Conservation (phyloP, 805 yeast species). For the Nakazawaea peltata region DNA sequence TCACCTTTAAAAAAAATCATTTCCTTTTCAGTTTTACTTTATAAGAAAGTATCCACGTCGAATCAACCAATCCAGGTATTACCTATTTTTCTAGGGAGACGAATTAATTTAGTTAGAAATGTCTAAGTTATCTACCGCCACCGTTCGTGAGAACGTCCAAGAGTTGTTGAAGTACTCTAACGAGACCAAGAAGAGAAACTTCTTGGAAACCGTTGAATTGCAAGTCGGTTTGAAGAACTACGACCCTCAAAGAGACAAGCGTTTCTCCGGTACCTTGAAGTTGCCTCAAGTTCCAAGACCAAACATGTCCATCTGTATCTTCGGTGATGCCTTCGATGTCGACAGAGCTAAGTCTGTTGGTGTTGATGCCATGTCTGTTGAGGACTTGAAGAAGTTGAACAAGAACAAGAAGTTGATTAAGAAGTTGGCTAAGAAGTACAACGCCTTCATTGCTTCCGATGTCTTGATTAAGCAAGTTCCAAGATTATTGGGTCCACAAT, state of each 20-base stretch:
- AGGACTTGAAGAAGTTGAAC: constrained; percentile 99
- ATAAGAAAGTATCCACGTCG: constrained; percentile 41
- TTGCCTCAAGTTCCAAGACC: constrained; percentile 99
- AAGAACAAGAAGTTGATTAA: constrained; percentile 99
- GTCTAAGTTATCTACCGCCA: constrained; percentile 87
- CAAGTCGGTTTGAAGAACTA: constrained; percentile 99
- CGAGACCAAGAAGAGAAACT: constrained; percentile 99
- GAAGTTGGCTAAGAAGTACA: constrained; percentile 99
- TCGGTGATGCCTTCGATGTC: constrained; percentile 99
- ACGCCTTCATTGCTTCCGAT: constrained; percentile 99
- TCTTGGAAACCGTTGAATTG: constrained; percentile 98
- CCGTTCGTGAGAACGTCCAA: constrained; percentile 95
- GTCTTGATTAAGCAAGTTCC: constrained; percentile 99
- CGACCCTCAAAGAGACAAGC: constrained; percentile 99
- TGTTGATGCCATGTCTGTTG: constrained; percentile 99
- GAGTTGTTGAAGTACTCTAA: constrained; percentile 82
- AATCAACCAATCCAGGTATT: constrained; percentile 31
- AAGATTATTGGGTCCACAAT: constrained; percentile 99
- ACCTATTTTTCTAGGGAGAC: constrained; percentile 70
- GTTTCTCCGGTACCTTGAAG: constrained; percentile 99
- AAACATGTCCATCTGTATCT: constrained; percentile 99
- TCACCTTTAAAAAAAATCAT: not conserved
- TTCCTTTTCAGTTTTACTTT: not conserved
- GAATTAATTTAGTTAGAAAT: constrained; percentile 35
- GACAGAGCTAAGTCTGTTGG: constrained; percentile 99